These are phyloP conservation scores for Lycium barbarum DNA, from an alignment of 257 asterid genomes.

Conservation along the genomic window DNA sequence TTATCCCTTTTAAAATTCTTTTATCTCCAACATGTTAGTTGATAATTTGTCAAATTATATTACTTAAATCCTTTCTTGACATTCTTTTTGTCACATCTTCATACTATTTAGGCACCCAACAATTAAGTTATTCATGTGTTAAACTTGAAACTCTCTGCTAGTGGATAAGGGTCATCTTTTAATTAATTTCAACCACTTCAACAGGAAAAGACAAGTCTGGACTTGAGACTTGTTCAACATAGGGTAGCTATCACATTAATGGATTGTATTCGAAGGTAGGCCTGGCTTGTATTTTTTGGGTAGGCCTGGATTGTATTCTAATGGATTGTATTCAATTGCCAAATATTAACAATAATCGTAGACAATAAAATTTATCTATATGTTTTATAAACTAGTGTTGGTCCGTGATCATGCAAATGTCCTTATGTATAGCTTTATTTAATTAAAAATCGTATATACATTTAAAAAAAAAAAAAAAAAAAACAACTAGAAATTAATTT, in stretches of 20 bases:
- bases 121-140: neutral
- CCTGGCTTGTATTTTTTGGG: too few relatives aligned
- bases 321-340: too few relatives aligned
- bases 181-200: neutral
- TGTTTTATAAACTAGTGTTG: too few relatives aligned
- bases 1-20: neutral
- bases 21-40: neutral
- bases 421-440: too few relatives aligned
- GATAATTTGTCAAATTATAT: neutral
- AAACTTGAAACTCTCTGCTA: neutral
- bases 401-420: too few relatives aligned
- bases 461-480: too few relatives aligned
- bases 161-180: neutral
- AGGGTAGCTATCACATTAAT: neutral
- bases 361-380: too few relatives aligned
- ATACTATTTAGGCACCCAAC: neutral
- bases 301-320: too few relatives aligned
- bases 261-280: neutral
- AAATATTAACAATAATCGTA: too few relatives aligned
- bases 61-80: neutral
- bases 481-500: too few relatives aligned
- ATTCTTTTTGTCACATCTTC: neutral
- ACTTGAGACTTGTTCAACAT: neutral
- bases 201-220: neutral
- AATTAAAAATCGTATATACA: too few relatives aligned